Base-by-base conservation (phyloP, 306 rosid genomes). In the Lathyrus oleraceus region DNA sequence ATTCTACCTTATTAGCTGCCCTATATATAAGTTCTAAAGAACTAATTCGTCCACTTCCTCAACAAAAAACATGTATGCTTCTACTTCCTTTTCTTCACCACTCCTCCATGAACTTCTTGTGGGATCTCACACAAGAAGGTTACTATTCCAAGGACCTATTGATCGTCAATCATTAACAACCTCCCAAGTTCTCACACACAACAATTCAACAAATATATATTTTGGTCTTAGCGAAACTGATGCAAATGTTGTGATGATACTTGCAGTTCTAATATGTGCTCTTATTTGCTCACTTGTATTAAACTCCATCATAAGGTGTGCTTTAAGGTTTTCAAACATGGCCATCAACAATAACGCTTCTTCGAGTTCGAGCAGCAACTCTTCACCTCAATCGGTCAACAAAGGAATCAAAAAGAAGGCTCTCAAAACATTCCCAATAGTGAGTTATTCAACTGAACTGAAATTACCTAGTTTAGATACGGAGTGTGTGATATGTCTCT, bases 161-260 rank as follows among this genome's bases (percentile, higher is more conserved):
- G 39, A 57, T 25, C 65, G 72, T 38, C 61, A 82, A 58, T 45
- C 80, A 63, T 20, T 13, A 27, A 16, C 84, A 14, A 25, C 28
- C 16, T 65, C 88, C n/a, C 77, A 83, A 1, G 5, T 68, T 25
- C 17, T 85, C 11, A 15, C 17, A 5, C 61, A 14, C 36, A 65
- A 9, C 63, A 74, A 48, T n/a, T 61, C 79, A 5, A 1, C 80
- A 0, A 75, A 70, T 2, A 62, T 76, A 1, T 72, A 71, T 59
- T 48, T 83, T 0, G 77, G 80, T 1, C 83, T 77, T 59, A 81
- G 27, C 32, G 75, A 79, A 61, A 84, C 91, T 10, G 92, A 91
- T 54, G 83, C 96, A 0, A 94, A 91, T 15, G 95, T 94, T 10
- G 88, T 94, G 5, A 87, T 94, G 99, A 88, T 94, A 51, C 92